Base-by-base conservation (phyloP, 2,329 filamentous ascomycete species). In the Paramyrothecium roridum region DNA sequence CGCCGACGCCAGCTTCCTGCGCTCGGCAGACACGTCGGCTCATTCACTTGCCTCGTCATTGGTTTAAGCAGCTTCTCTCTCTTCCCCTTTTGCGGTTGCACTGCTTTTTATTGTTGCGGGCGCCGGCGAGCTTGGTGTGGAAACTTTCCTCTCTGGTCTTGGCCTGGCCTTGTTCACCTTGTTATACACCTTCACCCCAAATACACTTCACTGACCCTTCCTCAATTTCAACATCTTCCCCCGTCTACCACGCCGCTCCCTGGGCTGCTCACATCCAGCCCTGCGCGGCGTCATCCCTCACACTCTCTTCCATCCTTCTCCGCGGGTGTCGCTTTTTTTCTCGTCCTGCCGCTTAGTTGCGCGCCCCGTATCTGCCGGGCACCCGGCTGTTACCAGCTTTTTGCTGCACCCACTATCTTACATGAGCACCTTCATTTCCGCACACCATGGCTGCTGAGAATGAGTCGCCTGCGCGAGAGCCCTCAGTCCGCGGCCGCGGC, bases 361-460 rank as follows among this genome's bases (percentile, higher is more conserved):
- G 37, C 37, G 37, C 37, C 13, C 37, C n/a, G 37, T 43, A 43
- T 19, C 37, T 43, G 37, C 37, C 37, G 37, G 37, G 13, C 37
- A 30, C 37, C 37, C 37, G 37, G 37, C 37, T 43, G 13, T 43
- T 43, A 43, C 37, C 37, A 43, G 37, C 37, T 43, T 43, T 43
- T 43, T 19, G 37, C 37, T 43, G 37, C 37, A 43, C 21, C 21
- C 21, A 16, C 48, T 22, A 50, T 50, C 53, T 64, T 70, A 69
- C 65, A 72, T 73, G 70, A 66, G 50, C 64, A 61, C 53, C 55
- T 52, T 30, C 48, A 12, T 50, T 54, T 56, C 54, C 53, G 55
- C 60, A 54, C 59, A 61, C 58, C 70, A 75, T 74, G 72, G 65
- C 69, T 67, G 63, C 64, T 66, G 69, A 73, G 64, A 71, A 66